These are phyloP conservation scores for Microbotryum saponariae DNA, from an alignment of 1,284 basidiomycete species.

Conservation along the genomic window DNA sequence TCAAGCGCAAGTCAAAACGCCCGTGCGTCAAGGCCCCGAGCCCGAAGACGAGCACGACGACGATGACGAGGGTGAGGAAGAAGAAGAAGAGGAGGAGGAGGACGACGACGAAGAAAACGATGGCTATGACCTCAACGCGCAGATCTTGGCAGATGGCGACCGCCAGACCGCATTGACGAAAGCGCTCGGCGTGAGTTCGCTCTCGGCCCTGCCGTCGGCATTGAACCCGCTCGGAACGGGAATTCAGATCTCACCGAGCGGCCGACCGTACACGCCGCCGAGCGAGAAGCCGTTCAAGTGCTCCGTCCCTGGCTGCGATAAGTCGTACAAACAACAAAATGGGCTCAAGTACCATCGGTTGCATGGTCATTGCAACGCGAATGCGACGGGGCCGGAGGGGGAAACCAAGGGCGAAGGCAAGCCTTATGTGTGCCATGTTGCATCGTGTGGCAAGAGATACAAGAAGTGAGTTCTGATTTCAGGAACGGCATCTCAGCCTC, in stretches of 20 bases:
- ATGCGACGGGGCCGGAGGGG: slow-evolving; percentile 46
- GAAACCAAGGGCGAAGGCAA: slow-evolving; percentile 66
- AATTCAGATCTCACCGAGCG: slow-evolving; percentile 29
- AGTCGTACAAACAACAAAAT: slow-evolving; percentile 96
- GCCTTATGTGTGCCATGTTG: slow-evolving; percentile 80
- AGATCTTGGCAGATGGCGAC: not conserved
- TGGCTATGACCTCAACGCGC: slow-evolving; percentile 1
- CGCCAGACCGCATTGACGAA: slow-evolving; percentile 14
- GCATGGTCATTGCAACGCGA: slow-evolving; percentile 86
- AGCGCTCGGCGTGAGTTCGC: slow-evolving; percentile 24
- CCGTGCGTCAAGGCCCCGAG: no score
- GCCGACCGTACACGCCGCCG: slow-evolving; percentile 34
- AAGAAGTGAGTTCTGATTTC: slow-evolving; percentile 55
- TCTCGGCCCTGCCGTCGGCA: slow-evolving; percentile 24
- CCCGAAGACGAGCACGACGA: not conserved
- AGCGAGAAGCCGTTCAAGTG: slow-evolving; percentile 84
- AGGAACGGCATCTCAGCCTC: no score
- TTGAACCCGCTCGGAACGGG: slow-evolving; percentile 30
- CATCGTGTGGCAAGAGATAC: slow-evolving; percentile 78
- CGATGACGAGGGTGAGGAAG: slow-evolving; percentile 1
- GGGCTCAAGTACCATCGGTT: slow-evolving; percentile 95
- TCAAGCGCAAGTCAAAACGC: no score
- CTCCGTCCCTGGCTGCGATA: slow-evolving; percentile 94
- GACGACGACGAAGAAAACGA: not conserved
- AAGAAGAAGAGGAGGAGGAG: not conserved